Percentiles rank a stretch among this genome's conserved stretches.
These are phyloP conservation scores for Diddensiella transvaalensis DNA, from an alignment of 805 yeast genomes.

Conservation along the genomic window DNA sequence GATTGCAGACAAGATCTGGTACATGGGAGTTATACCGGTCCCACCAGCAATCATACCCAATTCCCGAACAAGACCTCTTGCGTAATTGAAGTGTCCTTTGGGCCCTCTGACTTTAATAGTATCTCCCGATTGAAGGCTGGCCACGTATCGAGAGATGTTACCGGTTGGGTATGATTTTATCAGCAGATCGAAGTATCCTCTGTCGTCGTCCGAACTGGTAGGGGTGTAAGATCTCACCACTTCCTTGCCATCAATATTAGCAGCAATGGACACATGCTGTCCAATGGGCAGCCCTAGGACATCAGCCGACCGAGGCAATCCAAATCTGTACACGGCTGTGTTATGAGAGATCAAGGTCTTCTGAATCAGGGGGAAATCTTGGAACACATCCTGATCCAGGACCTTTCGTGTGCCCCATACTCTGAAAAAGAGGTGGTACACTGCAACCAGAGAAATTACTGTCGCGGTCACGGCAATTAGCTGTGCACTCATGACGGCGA, in stretches of 20 bases:
- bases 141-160: conserved; percentile 72
- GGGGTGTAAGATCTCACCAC: conserved; percentile 88
- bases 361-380: conserved; percentile 76
- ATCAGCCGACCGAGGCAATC: conserved; percentile 71
- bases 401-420: conserved; percentile 7
- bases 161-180: conserved; percentile 85
- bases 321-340: conserved; percentile 76
- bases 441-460: not conserved
- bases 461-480: not conserved
- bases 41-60: conserved; percentile 95
- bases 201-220: conserved; percentile 54
- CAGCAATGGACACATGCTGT: conserved; percentile 82
- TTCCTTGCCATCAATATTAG: conserved; percentile 74
- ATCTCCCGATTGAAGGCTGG: conserved; percentile 72
- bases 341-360: conserved; percentile 79
- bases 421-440: not conserved
- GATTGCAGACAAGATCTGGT: conserved; percentile 76
- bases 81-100: conserved; percentile 81
- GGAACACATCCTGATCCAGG: conserved; percentile 62
- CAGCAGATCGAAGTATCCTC: conserved; percentile 78
- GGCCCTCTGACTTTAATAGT: conserved; percentile 76
- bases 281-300: conserved; percentile 89
- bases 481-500: not conserved
- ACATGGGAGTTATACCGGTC: conserved; percentile 95
- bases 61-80: conserved; percentile 66